phyloP scores from a whole-genome alignment of 768 basidiomycete genomes.

The Suillus alpinus region DNA sequence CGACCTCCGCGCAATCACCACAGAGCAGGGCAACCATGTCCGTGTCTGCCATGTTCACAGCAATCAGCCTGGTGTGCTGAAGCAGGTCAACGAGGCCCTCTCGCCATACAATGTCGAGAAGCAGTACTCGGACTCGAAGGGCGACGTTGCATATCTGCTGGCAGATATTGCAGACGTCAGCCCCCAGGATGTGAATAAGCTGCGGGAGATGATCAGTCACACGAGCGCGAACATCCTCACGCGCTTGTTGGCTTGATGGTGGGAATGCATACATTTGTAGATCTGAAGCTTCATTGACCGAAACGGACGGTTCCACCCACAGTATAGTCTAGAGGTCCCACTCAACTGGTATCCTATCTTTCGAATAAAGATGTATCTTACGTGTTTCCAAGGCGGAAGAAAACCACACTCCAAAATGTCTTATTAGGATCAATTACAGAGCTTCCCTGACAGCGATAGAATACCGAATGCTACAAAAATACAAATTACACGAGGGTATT shows the following conservation, averaged over 20 bases:
- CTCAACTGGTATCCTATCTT: slow-evolving; percentile 46
- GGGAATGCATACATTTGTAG: background rate
- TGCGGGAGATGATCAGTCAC: slow-evolving; percentile 74
- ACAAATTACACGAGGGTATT: slow-evolving; percentile 1
- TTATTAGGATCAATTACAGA: slow-evolving; percentile 9
- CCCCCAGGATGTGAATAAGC: slow-evolving; percentile 68
- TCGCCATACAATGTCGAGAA: slow-evolving; percentile 98
- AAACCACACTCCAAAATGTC: slow-evolving; percentile 11
- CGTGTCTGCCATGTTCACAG: slow-evolving; percentile 94
- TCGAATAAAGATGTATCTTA: slow-evolving; percentile 7
- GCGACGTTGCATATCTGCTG: slow-evolving; percentile 91
- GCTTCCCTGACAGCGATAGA: slow-evolving; percentile 11
- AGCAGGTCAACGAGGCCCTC: slow-evolving; percentile 90
- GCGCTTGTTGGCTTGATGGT: slow-evolving; percentile 66
- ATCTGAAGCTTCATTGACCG: slow-evolving; percentile 13
- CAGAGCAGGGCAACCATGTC: slow-evolving; percentile 76
- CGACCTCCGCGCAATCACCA: slow-evolving; percentile 87
- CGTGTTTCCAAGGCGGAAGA: background rate
- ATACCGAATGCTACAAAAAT: background rate
- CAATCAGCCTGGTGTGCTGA: slow-evolving; percentile 94
- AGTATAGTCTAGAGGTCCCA: slow-evolving; percentile 30
- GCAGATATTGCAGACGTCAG: slow-evolving; percentile 95
- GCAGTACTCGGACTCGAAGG: slow-evolving; percentile 97
- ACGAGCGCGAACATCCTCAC: slow-evolving; percentile 90
- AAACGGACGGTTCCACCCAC: slow-evolving; percentile 33